Conservation (phyloP, 2,329 filamentous ascomycete genomes). For the Kalaharituber pfeilii region DNA sequence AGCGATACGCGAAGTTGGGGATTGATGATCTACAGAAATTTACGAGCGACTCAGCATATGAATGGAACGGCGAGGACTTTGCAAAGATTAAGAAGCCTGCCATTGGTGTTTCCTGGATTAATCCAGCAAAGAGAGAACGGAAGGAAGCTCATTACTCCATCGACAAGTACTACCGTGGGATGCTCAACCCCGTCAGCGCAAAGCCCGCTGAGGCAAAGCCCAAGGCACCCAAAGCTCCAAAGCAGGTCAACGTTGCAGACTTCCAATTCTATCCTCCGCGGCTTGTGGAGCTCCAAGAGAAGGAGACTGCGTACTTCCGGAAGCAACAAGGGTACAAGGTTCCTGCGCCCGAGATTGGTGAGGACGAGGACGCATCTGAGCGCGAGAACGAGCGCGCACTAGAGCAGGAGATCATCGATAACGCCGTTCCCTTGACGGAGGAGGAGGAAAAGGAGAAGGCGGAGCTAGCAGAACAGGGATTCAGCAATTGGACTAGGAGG, state of each 20-base stretch:
- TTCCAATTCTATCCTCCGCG: slow-evolving; percentile 89
- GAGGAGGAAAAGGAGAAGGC: slow-evolving; percentile 80
- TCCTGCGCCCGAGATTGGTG: slow-evolving; percentile 58
- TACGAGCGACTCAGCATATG: slow-evolving; percentile 89
- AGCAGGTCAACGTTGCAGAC: slow-evolving; percentile 80
- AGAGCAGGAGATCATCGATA: slow-evolving; percentile 85
- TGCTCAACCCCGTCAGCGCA: slow-evolving; percentile 58
- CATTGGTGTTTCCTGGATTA: slow-evolving; percentile 89
- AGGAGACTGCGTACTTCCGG: slow-evolving; percentile 79
- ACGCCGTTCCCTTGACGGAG: slow-evolving; percentile 71
- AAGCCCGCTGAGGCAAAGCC: slow-evolving; percentile 71
- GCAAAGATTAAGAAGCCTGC: slow-evolving; percentile 70
- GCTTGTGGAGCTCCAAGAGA: slow-evolving; percentile 77
- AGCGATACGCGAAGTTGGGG: slow-evolving; percentile 89
- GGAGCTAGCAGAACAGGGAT: slow-evolving; percentile 63
- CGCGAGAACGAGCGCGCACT: slow-evolving; percentile 73
- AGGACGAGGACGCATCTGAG: slow-evolving; percentile 70
- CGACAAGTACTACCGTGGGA: slow-evolving; percentile 92
- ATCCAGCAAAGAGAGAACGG: slow-evolving; percentile 91
- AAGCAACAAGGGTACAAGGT: slow-evolving; percentile 96
- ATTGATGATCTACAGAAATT: slow-evolving; percentile 97
- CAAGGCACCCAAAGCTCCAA: slow-evolving; percentile 86
- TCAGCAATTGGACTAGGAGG: slow-evolving; percentile 85
- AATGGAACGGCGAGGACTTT: slow-evolving; percentile 98
- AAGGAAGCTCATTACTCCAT: slow-evolving; percentile 98